A percentile compares a stretch with the other conserved stretches of the same genome.
phyloP scores from a whole-genome alignment of 108 stramenopile species.

The Discostella pseudostelligera region DNA sequence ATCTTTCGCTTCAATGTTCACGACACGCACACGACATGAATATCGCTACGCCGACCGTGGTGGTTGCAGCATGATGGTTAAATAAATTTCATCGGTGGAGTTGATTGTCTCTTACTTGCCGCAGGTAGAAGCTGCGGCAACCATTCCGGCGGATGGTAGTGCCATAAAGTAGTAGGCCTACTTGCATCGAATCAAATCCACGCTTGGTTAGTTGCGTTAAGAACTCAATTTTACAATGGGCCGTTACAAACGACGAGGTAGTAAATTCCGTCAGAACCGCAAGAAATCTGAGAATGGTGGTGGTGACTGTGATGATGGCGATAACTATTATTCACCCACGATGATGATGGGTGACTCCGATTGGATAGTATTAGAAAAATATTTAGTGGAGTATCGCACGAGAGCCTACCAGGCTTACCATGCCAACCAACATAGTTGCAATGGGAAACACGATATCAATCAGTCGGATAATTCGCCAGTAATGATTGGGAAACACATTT shows the following conservation, averaged over 20 bases:
- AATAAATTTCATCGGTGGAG: too few relatives aligned
- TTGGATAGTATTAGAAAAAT: constrained; percentile 33
- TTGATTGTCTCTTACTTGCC: too few relatives aligned
- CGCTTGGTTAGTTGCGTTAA: too few relatives aligned
- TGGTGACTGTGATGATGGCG: background rate
- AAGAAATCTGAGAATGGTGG: background rate
- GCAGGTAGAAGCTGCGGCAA: too few relatives aligned
- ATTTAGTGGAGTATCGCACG: constrained; percentile 31
- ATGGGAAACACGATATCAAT: background rate
- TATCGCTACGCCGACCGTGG: too few relatives aligned
- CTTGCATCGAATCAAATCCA: too few relatives aligned
- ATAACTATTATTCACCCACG: background rate
- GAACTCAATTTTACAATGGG: background rate
- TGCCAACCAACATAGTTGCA: constrained; percentile 1
- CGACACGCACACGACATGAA: too few relatives aligned
- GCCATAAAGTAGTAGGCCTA: too few relatives aligned
- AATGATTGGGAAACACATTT: constrained; percentile 40
- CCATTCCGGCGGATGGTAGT: too few relatives aligned
- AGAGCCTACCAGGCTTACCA: constrained; percentile 20
- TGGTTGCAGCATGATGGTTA: too few relatives aligned
- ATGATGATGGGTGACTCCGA: constrained; percentile 17
- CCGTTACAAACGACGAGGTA: constrained; percentile 2
- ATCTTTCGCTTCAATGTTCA: too few relatives aligned
- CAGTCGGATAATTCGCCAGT: constrained; percentile 1
- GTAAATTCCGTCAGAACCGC: background rate